phyloP scores from a whole-genome alignment of 176 grass and related monocot genomes.

The Lolium multiflorum region DNA sequence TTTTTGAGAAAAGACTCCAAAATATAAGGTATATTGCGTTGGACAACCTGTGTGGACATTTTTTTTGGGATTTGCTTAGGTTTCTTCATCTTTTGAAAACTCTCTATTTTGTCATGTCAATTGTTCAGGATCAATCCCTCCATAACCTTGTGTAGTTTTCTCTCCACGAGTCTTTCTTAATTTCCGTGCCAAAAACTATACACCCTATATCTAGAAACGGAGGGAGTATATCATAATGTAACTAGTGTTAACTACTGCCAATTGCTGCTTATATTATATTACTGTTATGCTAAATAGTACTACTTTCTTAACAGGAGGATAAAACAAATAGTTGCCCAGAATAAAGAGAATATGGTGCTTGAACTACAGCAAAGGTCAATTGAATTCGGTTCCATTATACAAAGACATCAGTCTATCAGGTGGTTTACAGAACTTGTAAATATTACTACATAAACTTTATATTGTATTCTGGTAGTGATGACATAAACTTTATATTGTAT shows the following conservation, averaged over 20 bases:
- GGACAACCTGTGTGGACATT: too few species aligned
- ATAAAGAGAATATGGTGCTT: conserved; percentile 86
- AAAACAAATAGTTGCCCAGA: conserved; percentile 71
- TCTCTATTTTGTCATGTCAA: too few species aligned
- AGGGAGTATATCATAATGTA: conserved; percentile 1
- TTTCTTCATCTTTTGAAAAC: too few species aligned
- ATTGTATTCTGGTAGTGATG: neutral
- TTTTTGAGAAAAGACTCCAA: too few species aligned
- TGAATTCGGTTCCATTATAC: conserved; percentile 95
- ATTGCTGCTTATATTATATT: conserved; percentile 12
- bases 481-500: neutral
- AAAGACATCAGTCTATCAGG: conserved; percentile 91
- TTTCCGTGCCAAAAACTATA: too few species aligned
- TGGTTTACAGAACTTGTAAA: conserved; percentile 43
- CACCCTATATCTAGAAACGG: too few species aligned
- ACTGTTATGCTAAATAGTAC: conserved; percentile 27
- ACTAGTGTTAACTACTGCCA: conserved; percentile 16
- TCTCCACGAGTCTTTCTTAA: too few species aligned
- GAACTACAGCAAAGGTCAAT: conserved; percentile 99
- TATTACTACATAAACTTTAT: neutral
- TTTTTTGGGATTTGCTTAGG: too few species aligned
- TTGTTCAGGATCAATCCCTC: too few species aligned
- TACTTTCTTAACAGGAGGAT: conserved; percentile 70
- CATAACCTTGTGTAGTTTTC: too few species aligned
- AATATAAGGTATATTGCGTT: too few species aligned